Base-by-base conservation (phyloP, 2,329 filamentous ascomycete species). In the Dactylella cylindrospora region DNA sequence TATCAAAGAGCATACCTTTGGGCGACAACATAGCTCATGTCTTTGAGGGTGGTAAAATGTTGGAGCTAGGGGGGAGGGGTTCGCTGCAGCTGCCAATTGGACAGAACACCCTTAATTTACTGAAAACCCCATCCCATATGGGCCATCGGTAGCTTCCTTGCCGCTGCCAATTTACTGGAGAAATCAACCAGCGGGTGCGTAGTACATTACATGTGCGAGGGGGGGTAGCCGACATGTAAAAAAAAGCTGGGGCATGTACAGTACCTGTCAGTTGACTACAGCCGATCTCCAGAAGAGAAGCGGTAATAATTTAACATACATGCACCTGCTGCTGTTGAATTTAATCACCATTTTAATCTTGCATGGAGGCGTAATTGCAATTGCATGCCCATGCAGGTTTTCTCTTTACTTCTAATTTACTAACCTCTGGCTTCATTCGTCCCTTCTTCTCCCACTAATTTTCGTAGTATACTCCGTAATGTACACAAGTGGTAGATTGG, bases 271-370 rank as follows among this genome's bases (percentile, higher is more conserved):
- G n/a, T n/a, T n/a, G n/a, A n/a, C n/a, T n/a, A n/a, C n/a, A n/a
- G n/a, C n/a, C n/a, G n/a, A n/a, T n/a, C n/a, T n/a, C n/a, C n/a
- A n/a, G n/a, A n/a, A n/a, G n/a, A n/a, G n/a, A n/a, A n/a, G n/a
- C n/a, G n/a, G n/a, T n/a, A n/a, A n/a, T 44, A 44, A 44, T 44
- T 19, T 44, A 44, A 13, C 13, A 19, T 23, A 29, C 13, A 43
- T 26, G 39, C n/a, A n/a, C n/a, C n/a, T n/a, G n/a, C n/a, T 28
- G 25, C 23, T 5, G 12, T 17, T 23, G 39, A 8, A 43, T 28
- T 13, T 38, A 19, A 23, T 40, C 20, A 23, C 23, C 32, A n/a
- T 15, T 35, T 5, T 26, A 26, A 41, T 41, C 38, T n/a, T n/a
- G n/a, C n/a, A n/a, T n/a, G 38, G 38, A 41, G 38, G 22, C 22